phyloP scores from a whole-genome alignment of 2,329 filamentous ascomycete genomes.

The Curvularia lunata region DNA sequence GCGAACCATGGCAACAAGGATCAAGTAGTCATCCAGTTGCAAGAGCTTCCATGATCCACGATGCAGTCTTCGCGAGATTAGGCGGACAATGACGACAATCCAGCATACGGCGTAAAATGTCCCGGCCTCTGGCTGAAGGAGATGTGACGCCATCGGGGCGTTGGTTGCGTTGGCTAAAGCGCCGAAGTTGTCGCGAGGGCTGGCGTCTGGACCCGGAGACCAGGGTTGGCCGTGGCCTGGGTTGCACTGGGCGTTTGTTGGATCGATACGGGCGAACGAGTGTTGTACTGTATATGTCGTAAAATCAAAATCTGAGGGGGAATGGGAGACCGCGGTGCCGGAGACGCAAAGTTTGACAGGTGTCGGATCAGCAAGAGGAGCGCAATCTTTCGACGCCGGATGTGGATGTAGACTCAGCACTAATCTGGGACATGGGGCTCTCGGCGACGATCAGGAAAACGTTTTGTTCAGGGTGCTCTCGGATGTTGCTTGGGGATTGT shows the following conservation, averaged over 20 bases:
- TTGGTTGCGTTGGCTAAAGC: constrained; percentile 5
- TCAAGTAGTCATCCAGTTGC: constrained; percentile 47
- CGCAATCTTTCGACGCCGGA: neutral
- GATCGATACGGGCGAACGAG: constrained; percentile 1
- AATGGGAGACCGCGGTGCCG: constrained; percentile 6
- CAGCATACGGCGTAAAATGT: constrained; percentile 46
- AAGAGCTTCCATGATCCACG: constrained; percentile 42
- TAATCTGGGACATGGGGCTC: constrained; percentile 10
- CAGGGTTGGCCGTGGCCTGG: neutral
- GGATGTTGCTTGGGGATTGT: constrained; percentile 12
- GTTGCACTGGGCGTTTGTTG: constrained; percentile 9
- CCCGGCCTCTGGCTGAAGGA: constrained; percentile 42
- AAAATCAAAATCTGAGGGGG: constrained; percentile 13
- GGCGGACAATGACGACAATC: constrained; percentile 39
- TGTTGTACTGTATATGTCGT: neutral
- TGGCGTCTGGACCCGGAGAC: constrained; percentile 2
- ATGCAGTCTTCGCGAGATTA: constrained; percentile 40
- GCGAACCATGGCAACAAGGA: constrained; percentile 45
- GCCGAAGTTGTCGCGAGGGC: constrained; percentile 13
- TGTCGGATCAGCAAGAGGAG: constrained; percentile 6
- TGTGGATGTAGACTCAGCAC: constrained; percentile 8
- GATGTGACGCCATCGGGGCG: constrained; percentile 25
- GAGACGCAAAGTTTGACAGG: constrained; percentile 6
- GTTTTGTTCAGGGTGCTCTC: constrained; percentile 10
- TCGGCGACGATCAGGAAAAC: constrained; percentile 3